Conservation (phyloP, 495 filamentous ascomycete genomes). For the Hypoxylon cercidicola region DNA sequence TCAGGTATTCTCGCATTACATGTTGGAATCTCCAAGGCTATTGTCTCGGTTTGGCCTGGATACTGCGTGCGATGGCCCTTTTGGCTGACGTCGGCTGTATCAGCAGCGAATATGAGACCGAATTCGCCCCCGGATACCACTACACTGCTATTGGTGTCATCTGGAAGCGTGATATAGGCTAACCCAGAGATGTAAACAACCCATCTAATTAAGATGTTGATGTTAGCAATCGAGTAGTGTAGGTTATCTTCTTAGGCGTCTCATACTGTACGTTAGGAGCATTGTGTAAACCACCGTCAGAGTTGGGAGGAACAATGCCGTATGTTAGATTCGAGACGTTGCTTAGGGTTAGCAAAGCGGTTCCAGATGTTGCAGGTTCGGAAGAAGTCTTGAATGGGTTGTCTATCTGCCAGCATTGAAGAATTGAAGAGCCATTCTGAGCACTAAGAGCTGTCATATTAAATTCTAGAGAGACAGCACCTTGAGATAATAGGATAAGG, state of each 20-base stretch:
- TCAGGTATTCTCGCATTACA: slow-evolving; percentile 47
- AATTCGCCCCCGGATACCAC: slow-evolving; percentile 52
- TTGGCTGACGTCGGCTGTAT: slow-evolving; percentile 57
- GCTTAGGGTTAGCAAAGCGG: slow-evolving; percentile 50
- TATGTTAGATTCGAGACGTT: slow-evolving; percentile 51
- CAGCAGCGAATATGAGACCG: slow-evolving; percentile 61
- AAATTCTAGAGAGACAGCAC: too few relatives aligned
- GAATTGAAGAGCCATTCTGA: too few relatives aligned
- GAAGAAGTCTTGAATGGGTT: slow-evolving; percentile 52
- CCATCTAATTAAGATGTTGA: slow-evolving; percentile 24
- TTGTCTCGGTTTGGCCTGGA: slow-evolving; percentile 53
- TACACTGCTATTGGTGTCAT: too few relatives aligned
- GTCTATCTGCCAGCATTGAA: slow-evolving; percentile 63
- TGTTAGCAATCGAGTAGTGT: neutral
- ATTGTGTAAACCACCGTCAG: slow-evolving; percentile 61
- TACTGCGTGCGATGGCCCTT: slow-evolving; percentile 60
- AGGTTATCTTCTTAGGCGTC: neutral
- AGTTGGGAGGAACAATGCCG: slow-evolving; percentile 52
- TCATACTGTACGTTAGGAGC: slow-evolving; percentile 63
- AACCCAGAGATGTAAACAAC: slow-evolving; percentile 57
- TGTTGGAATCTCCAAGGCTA: slow-evolving; percentile 55
- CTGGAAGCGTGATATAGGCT: slow-evolving; percentile 45
- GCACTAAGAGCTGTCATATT: too few relatives aligned
- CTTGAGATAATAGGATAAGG: too few relatives aligned
- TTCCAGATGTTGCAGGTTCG: slow-evolving; percentile 53